A percentile compares a stretch with the other conserved stretches of the same genome.
Evolutionary conservation across 169 alveolate species (phyloP).

Genomic region (Eimeria tenella): DNA sequence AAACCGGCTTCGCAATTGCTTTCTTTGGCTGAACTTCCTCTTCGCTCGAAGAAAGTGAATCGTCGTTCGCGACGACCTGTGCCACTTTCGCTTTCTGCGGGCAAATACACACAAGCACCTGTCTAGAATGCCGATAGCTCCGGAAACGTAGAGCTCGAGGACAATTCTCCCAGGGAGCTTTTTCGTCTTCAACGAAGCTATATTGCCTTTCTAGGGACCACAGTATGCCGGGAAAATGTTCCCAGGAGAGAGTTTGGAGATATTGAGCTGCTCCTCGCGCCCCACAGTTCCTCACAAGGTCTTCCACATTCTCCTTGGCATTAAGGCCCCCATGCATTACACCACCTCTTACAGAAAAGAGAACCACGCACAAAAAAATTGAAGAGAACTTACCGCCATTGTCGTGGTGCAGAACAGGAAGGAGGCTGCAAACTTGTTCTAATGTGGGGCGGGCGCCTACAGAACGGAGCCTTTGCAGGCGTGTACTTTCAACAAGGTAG

Average conservation of each 20-base stretch:
- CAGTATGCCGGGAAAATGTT: too few species aligned
- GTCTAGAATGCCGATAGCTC: too few species aligned
- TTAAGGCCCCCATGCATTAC: background rate
- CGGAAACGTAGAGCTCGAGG: too few species aligned
- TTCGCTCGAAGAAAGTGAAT: conserved; percentile 60
- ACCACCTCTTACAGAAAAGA: background rate
- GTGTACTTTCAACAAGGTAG: background rate
- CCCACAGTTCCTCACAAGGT: background rate
- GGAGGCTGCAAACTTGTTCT: background rate
- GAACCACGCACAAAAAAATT: background rate
- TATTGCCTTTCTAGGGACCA: too few species aligned
- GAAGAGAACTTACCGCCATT: conserved; percentile 37
- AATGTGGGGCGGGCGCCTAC: conserved; percentile 68
- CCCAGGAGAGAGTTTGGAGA: too few species aligned
- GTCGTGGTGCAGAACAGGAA: background rate
- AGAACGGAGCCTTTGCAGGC: conserved; percentile 59
- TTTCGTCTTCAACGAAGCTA: background rate
- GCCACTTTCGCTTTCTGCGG: conserved; percentile 63
- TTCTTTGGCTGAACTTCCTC: conserved; percentile 70
- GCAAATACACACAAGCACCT: background rate
- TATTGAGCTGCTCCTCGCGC: background rate
- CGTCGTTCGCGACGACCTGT: conserved; percentile 67
- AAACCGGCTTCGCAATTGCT: background rate
- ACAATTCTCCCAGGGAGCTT: background rate
- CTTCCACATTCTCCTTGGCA: background rate